Conservation (phyloP, 2,329 filamentous ascomycete species). For the Stachybotrys elegans region DNA sequence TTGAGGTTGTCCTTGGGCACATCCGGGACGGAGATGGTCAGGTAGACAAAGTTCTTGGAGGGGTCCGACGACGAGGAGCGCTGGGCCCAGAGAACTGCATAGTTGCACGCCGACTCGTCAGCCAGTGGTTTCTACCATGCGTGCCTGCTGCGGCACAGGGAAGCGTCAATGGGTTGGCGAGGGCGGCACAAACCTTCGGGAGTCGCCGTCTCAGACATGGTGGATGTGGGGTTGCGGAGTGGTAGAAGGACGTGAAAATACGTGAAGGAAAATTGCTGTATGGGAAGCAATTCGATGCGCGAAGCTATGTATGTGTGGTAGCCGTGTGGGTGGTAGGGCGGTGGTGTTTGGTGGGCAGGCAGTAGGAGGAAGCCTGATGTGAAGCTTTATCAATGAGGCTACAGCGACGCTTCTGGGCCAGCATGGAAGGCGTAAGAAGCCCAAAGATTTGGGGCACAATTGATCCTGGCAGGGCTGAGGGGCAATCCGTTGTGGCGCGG, state of each 20-base stretch:
- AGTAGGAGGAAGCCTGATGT: background rate
- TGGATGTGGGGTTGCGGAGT: slow-evolving; percentile 11
- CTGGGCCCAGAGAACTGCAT: slow-evolving; percentile 91
- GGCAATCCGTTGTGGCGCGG: too few relatives aligned
- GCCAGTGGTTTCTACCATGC: slow-evolving; percentile 5
- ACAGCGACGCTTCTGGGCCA: background rate
- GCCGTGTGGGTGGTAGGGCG: background rate
- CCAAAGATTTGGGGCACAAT: slow-evolving; percentile 25
- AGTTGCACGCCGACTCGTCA: slow-evolving; percentile 2
- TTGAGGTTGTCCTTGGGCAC: slow-evolving; percentile 70
- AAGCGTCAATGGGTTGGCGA: background rate
- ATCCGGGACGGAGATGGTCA: slow-evolving; percentile 86
- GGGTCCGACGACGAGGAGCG: slow-evolving; percentile 77
- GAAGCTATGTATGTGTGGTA: background rate
- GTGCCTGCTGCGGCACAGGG: background rate
- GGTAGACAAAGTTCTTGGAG: slow-evolving; percentile 89
- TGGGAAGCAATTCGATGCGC: too few relatives aligned
- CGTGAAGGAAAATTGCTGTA: background rate
- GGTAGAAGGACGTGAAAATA: slow-evolving; percentile 1
- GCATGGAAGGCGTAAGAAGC: slow-evolving; percentile 38
- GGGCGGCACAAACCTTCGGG: slow-evolving; percentile 41
- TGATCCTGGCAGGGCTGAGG: slow-evolving; percentile 5
- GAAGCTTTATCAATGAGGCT: slow-evolving; percentile 3
- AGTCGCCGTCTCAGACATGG: slow-evolving; percentile 15
- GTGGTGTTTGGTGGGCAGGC: background rate